Evolutionary conservation across 2,329 filamentous ascomycete species (phyloP).

Genomic region (Xylariaceae sp.): DNA sequence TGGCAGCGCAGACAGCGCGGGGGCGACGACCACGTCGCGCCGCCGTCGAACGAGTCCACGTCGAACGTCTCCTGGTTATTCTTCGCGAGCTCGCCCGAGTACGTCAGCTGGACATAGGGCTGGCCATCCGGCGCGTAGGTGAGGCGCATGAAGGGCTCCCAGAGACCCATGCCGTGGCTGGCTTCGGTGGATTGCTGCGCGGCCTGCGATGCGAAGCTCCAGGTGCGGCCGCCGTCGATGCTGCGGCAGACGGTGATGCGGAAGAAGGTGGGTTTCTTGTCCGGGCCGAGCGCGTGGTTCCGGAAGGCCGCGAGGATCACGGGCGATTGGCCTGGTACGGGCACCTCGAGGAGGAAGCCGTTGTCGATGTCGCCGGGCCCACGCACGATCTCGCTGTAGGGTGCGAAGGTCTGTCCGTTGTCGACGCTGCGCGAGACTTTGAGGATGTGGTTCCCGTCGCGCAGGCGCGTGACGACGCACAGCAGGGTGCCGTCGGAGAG

Average conservation of each 20-base stretch:
- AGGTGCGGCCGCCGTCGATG: slow-evolving; percentile 38
- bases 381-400: slow-evolving; percentile 40
- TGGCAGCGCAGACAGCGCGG: slow-evolving; percentile 38
- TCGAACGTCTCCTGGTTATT: slow-evolving; percentile 47
- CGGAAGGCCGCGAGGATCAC: slow-evolving; percentile 41
- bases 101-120: slow-evolving; percentile 40
- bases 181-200: slow-evolving; percentile 38
- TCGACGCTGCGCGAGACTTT: slow-evolving; percentile 41
- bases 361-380: slow-evolving; percentile 43
- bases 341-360: slow-evolving; percentile 40
- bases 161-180: slow-evolving; percentile 40
- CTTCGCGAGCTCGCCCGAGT: slow-evolving; percentile 41
- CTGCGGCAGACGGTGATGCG: slow-evolving; percentile 47
- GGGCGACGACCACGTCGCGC: slow-evolving; percentile 37
- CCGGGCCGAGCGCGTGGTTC: slow-evolving; percentile 38
- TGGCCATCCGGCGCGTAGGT: slow-evolving; percentile 19
- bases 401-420: slow-evolving; percentile 37
- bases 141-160: slow-evolving; percentile 47
- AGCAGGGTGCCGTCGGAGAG: slow-evolving; percentile 43
- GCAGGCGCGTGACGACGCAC: slow-evolving; percentile 40
- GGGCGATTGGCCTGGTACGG: slow-evolving; percentile 21
- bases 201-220: slow-evolving; percentile 42
- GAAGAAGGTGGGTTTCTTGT: slow-evolving; percentile 36
- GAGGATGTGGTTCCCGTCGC: slow-evolving; percentile 36
- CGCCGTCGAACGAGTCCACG: slow-evolving; percentile 40